These are phyloP conservation scores for Aspergillus funiculosus DNA, from an alignment of 495 filamentous ascomycete genomes.

Conservation along the genomic window DNA sequence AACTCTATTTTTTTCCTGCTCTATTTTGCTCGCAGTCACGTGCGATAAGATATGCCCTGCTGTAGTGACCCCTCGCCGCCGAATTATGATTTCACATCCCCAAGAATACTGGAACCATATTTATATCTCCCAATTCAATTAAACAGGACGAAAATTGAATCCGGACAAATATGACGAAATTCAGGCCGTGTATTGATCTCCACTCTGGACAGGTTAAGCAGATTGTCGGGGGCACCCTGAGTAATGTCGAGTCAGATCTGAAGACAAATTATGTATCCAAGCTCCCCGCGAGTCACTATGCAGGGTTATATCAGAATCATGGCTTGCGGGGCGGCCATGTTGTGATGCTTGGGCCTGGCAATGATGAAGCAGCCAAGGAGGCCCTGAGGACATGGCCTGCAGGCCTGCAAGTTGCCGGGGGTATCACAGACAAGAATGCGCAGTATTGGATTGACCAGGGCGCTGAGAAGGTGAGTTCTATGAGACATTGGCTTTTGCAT, in stretches of 20 bases:
- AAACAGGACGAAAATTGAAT: slow-evolving; percentile 4
- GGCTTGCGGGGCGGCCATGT: slow-evolving; percentile 77
- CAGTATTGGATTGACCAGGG: slow-evolving; percentile 78
- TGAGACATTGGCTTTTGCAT: background rate
- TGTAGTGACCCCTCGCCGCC: slow-evolving; percentile 24
- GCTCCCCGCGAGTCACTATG: slow-evolving; percentile 73
- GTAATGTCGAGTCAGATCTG: slow-evolving; percentile 55
- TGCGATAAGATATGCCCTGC: slow-evolving; percentile 37
- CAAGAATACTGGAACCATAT: no score
- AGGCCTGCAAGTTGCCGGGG: slow-evolving; percentile 81
- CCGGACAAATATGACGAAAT: slow-evolving; percentile 69
- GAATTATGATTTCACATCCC: slow-evolving; percentile 1
- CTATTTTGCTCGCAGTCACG: slow-evolving; percentile 24
- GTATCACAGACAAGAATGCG: slow-evolving; percentile 81
- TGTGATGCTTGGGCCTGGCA: slow-evolving; percentile 89
- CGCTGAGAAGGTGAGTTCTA: slow-evolving; percentile 71
- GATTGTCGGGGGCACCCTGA: slow-evolving; percentile 91
- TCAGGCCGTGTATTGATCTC: slow-evolving; percentile 94
- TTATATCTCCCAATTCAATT: no score
- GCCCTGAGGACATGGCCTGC: slow-evolving; percentile 70
- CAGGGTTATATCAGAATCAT: slow-evolving; percentile 68
- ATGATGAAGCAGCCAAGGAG: slow-evolving; percentile 71
- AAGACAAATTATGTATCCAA: slow-evolving; percentile 88
- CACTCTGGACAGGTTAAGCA: slow-evolving; percentile 96
- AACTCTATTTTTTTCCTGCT: background rate